Evolutionary conservation across 257 asterid genomes (phyloP).

Genomic region (Linaria vulgaris): DNA sequence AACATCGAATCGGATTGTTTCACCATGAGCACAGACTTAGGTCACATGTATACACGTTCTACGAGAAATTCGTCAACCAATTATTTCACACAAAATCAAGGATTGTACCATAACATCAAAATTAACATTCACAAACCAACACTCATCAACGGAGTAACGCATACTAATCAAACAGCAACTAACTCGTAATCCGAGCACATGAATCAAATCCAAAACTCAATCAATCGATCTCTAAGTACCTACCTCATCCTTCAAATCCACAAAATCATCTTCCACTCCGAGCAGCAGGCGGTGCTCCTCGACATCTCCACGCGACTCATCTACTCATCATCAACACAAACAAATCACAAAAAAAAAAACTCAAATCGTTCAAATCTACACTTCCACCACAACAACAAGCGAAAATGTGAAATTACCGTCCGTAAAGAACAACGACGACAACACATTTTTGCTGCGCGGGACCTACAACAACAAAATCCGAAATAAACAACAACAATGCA

Average conservation of each 20-base stretch:
- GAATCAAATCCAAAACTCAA: too few species aligned
- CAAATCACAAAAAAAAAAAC: constrained; percentile 8
- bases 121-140: too few species aligned
- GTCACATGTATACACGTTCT: too few species aligned
- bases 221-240: not conserved
- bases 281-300: constrained; percentile 29
- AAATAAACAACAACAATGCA: not conserved
- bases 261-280: constrained; percentile 30
- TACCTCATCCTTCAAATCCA: constrained; percentile 45
- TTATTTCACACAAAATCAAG: too few species aligned
- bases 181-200: too few species aligned
- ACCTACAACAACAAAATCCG: constrained; percentile 34
- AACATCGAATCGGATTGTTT: too few species aligned
- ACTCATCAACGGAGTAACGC: too few species aligned
- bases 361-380: not conserved
- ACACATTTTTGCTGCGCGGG: constrained; percentile 36
- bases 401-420: constrained; percentile 49
- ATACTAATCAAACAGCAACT: too few species aligned
- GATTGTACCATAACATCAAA: too few species aligned
- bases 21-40: too few species aligned
- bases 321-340: constrained; percentile 13
- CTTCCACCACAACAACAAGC: not conserved
- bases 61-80: too few species aligned
- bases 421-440: constrained; percentile 46
- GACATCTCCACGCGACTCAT: constrained; percentile 25